phyloP scores from a whole-genome alignment of 768 basidiomycete species.

The Boletus subcaerulescens region DNA sequence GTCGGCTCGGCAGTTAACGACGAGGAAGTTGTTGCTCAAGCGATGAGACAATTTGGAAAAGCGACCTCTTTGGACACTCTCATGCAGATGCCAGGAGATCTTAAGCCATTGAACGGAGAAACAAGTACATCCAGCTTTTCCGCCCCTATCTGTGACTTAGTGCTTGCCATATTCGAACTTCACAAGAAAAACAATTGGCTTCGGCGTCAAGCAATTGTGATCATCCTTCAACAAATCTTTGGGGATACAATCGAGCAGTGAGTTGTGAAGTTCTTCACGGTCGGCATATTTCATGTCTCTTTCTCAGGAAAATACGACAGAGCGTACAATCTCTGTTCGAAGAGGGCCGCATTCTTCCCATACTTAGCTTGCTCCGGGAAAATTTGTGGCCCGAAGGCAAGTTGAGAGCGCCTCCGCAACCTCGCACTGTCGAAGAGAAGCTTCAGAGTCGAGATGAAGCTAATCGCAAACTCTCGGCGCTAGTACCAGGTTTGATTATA shows the following conservation, averaged over 20 bases:
- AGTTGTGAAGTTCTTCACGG: constrained; percentile 19
- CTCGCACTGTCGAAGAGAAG: constrained; percentile 83
- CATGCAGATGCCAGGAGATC: constrained; percentile 69
- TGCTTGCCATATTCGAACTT: constrained; percentile 91
- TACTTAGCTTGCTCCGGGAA: constrained; percentile 66
- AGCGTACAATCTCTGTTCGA: constrained; percentile 61
- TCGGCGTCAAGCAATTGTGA: constrained; percentile 90
- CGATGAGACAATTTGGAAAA: constrained; percentile 68
- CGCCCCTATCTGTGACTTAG: constrained; percentile 89
- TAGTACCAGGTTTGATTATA: constrained; percentile 74
- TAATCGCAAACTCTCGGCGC: constrained; percentile 81
- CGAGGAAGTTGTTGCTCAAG: constrained; percentile 82
- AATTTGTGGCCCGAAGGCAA: constrained; percentile 85
- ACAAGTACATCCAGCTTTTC: constrained; percentile 88
- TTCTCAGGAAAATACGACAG: constrained; percentile 80
- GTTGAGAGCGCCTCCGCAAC: constrained; percentile 52
- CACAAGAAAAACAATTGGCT: constrained; percentile 98
- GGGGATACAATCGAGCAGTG: constrained; percentile 96
- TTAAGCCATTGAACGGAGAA: constrained; percentile 83
- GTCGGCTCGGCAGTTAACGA: constrained; percentile 75
- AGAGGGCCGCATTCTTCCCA: constrained; percentile 65
- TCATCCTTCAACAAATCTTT: constrained; percentile 93
- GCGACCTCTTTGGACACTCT: constrained; percentile 64
- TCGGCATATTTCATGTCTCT: background rate
- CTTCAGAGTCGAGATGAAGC: constrained; percentile 79